These are phyloP conservation scores for Suillus decipiens DNA, from an alignment of 768 basidiomycete genomes.

Conservation along the genomic window DNA sequence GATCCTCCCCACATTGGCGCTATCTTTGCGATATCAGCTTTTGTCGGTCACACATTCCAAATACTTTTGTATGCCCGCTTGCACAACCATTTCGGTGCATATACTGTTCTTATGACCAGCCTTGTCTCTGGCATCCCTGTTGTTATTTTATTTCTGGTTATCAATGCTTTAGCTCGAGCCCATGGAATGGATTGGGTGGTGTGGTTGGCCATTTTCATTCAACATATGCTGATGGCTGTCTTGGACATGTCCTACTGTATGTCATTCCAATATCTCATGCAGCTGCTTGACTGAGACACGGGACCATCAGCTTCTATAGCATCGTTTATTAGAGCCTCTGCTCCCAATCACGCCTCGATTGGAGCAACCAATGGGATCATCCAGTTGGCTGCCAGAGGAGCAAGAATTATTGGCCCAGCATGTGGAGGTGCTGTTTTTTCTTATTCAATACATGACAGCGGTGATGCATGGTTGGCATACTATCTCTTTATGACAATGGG, in stretches of 20 bases:
- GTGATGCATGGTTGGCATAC: not conserved
- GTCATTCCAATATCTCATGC: too few species aligned
- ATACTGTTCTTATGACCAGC: slow-evolving; percentile 29
- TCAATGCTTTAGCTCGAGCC: slow-evolving; percentile 26
- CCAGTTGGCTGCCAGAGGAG: not conserved
- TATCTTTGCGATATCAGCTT: slow-evolving; percentile 26
- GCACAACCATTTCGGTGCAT: slow-evolving; percentile 56
- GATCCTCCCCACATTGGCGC: slow-evolving; percentile 32
- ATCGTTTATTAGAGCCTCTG: slow-evolving; percentile 7
- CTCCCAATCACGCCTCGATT: not conserved
- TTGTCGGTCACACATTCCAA: slow-evolving; percentile 48
- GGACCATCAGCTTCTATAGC: not conserved
- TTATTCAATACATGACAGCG: not conserved
- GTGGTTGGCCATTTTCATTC: slow-evolving; percentile 30
- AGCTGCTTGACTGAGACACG: too few species aligned
- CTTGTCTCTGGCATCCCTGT: slow-evolving; percentile 30
- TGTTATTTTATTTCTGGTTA: slow-evolving; percentile 33
- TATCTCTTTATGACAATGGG: not conserved
- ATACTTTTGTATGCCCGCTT: slow-evolving; percentile 62
- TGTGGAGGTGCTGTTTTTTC: not conserved
- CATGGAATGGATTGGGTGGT: slow-evolving; percentile 22
- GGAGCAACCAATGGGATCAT: not conserved
- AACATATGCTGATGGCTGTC: slow-evolving; percentile 23
- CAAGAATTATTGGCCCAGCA: not conserved
- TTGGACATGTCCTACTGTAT: slow-evolving; percentile 34